Percentiles rank a stretch among this genome's conserved stretches.
phyloP scores from a whole-genome alignment of 345 rosid genomes.

The Eucalyptus sp. region DNA sequence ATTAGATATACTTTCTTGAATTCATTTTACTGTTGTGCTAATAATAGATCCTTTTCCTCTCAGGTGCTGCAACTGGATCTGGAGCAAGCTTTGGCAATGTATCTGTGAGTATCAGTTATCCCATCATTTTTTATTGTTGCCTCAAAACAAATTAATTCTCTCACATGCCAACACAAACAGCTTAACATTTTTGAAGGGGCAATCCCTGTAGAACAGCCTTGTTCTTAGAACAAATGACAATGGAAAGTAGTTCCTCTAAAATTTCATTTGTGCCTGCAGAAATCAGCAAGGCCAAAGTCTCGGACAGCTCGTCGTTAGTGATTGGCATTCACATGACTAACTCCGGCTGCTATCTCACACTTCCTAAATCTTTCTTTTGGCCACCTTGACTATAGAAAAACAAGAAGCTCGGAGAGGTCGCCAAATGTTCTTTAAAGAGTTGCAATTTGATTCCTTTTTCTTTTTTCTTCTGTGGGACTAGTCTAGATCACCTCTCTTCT shows the following conservation, averaged over 20 bases:
- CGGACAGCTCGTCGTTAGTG: slow-evolving; percentile 64
- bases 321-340: neutral
- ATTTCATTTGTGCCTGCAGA: slow-evolving; percentile 30
- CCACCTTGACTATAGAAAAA: neutral
- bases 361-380: neutral
- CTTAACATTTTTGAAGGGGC: neutral
- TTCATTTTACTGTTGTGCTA: neutral
- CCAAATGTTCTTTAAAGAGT: neutral
- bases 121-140: neutral
- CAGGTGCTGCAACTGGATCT: slow-evolving; percentile 58
- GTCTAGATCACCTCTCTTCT: neutral
- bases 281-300: slow-evolving; percentile 67
- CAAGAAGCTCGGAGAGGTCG: neutral
- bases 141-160: neutral
- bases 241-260: neutral
- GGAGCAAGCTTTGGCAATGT: slow-evolving; percentile 81
- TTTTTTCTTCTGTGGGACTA: neutral
- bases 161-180: neutral
- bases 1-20: neutral
- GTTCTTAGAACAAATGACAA: neutral
- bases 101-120: slow-evolving; percentile 44
- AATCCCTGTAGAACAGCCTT: neutral
- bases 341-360: neutral
- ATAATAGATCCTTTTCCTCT: neutral
- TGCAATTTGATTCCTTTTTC: neutral